Evolutionary conservation across 345 rosid species (phyloP).

Genomic region (Eucalyptus grandis): DNA sequence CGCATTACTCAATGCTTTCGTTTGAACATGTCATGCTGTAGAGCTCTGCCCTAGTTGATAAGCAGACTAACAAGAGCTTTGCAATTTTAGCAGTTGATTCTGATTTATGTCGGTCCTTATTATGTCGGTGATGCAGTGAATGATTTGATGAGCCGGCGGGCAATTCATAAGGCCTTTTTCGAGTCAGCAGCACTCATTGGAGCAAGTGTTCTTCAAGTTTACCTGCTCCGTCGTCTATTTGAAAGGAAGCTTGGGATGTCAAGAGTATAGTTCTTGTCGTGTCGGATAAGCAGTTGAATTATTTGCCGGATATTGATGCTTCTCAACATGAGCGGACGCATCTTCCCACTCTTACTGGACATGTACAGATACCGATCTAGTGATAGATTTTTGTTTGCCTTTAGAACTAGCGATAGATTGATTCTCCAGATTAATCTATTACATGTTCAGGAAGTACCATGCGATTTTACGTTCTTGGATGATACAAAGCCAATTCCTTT

Average conservation of each 20-base stretch:
- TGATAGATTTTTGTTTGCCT: not conserved
- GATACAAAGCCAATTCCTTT: not conserved
- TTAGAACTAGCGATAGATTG: not conserved
- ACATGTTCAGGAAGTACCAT: not conserved
- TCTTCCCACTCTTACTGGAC: not conserved
- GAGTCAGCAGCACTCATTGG: conserved; percentile 58
- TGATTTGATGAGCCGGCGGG: conserved; percentile 47
- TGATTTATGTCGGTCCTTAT: not conserved
- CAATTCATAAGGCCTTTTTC: conserved; percentile 50
- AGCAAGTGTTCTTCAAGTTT: conserved; percentile 51
- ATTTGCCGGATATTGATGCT: not conserved
- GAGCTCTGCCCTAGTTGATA: not conserved
- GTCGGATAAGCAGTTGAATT: not conserved
- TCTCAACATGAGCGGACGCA: not conserved
- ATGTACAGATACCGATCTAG: not conserved
- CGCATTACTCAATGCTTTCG: not conserved
- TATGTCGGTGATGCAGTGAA: conserved; percentile 35
- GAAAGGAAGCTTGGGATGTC: conserved; percentile 56
- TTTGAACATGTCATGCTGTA: not conserved
- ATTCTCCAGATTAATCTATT: not conserved
- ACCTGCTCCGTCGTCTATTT: conserved; percentile 55
- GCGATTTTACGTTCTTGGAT: not conserved
- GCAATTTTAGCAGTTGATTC: not conserved
- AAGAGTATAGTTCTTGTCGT: conserved; percentile 26
- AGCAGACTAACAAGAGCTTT: not conserved